Conservation (phyloP, 192 early-diverging fungal species). For the Funneliformis mosseae region DNA sequence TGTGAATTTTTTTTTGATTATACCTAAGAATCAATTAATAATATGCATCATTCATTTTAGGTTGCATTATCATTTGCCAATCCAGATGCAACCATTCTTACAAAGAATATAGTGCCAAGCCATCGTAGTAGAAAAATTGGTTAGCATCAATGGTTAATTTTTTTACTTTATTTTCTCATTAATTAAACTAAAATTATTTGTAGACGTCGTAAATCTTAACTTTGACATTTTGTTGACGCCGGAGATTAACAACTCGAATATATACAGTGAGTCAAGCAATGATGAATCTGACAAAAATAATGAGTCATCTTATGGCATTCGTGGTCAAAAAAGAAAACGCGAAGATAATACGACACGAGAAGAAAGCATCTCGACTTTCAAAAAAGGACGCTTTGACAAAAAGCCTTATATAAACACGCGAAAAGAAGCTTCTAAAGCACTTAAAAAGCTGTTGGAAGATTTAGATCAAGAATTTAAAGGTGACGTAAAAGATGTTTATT, state of each 20-base stretch:
- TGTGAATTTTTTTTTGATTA: background rate
- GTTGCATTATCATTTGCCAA: background rate
- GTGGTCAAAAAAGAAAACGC: background rate
- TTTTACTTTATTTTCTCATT: background rate
- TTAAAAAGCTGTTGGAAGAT: background rate
- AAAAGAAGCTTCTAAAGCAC: background rate
- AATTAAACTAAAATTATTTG: background rate
- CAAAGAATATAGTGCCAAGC: constrained; percentile 10
- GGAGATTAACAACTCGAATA: background rate
- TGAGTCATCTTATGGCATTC: background rate
- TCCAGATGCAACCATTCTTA: constrained; percentile 7
- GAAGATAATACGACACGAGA: background rate
- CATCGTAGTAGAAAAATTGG: constrained; percentile 35
- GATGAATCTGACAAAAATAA: background rate
- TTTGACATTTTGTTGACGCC: background rate
- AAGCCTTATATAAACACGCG: background rate
- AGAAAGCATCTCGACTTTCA: background rate
- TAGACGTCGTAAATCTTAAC: background rate
- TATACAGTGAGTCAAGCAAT: background rate
- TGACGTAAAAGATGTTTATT: background rate
- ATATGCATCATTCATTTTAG: background rate
- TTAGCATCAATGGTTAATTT: background rate
- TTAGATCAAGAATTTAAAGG: background rate
- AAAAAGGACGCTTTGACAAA: background rate
- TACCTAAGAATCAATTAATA: background rate